A percentile compares a stretch with the other conserved stretches of the same genome.
phyloP scores from a whole-genome alignment of 2,329 filamentous ascomycete species.

The Ceratocystis albifundus region DNA sequence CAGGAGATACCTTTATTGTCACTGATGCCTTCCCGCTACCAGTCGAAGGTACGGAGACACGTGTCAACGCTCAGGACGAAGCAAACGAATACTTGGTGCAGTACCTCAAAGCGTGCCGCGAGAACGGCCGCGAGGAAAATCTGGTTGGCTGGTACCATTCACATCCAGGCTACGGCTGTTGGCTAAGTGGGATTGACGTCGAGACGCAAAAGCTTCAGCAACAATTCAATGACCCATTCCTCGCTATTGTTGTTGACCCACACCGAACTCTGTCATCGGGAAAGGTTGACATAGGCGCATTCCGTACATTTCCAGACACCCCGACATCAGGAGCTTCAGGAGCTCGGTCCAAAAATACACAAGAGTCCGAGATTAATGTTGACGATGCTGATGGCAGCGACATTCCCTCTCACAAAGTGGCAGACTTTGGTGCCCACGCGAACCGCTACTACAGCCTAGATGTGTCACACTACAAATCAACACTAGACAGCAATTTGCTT shows the following conservation, averaged over 20 bases:
- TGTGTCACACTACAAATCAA: constrained; percentile 88
- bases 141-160: constrained; percentile 97
- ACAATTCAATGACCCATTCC: constrained; percentile 74
- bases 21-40: constrained; percentile 90
- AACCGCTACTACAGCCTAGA: constrained; percentile 84
- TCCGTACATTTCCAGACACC: constrained; percentile 69
- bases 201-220: constrained; percentile 79
- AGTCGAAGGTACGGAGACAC: constrained; percentile 95
- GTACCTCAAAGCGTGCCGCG: constrained; percentile 64
- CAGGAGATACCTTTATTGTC: constrained; percentile 74
- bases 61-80: constrained; percentile 90
- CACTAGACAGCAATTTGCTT: constrained; percentile 74
- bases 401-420: constrained; percentile 84
- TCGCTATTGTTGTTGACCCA: constrained; percentile 92
- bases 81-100: constrained; percentile 95
- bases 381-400: constrained; percentile 29
- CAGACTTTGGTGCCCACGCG: constrained; percentile 89
- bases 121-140: constrained; percentile 73
- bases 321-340: neutral
- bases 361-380: constrained; percentile 9
- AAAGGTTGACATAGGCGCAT: constrained; percentile 94
- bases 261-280: constrained; percentile 89
- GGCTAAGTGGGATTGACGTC: constrained; percentile 94
- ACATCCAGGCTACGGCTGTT: constrained; percentile 95
- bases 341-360: neutral